These are phyloP conservation scores for Tolypocladium tundrense DNA, from an alignment of 2,329 filamentous ascomycete genomes.

Conservation along the genomic window DNA sequence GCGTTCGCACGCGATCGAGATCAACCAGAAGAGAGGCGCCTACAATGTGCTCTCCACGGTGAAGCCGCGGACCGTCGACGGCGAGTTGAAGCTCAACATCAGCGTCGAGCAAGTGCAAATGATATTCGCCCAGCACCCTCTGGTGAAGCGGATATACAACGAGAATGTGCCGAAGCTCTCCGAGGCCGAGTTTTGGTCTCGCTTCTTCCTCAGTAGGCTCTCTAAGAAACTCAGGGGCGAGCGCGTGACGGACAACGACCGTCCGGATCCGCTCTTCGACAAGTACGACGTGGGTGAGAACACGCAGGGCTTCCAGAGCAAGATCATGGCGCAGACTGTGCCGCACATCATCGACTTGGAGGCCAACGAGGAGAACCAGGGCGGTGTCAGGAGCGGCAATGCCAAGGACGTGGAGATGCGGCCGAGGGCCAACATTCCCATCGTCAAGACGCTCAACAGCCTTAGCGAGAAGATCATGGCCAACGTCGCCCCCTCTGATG, in stretches of 20 bases:
- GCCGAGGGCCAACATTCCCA: conserved; percentile 70
- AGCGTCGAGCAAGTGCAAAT: conserved; percentile 86
- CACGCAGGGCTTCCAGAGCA: conserved; percentile 38
- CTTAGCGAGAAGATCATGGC: conserved; percentile 91
- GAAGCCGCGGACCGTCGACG: conserved; percentile 48
- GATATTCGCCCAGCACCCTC: conserved; percentile 85
- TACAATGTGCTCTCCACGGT: conserved; percentile 92
- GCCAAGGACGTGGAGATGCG: conserved; percentile 85
- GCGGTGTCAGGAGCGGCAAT: conserved; percentile 72
- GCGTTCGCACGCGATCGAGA: conserved; percentile 83
- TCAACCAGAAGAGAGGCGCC: conserved; percentile 72
- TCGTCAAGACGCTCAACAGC: conserved; percentile 80
- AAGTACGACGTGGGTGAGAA: conserved; percentile 72
- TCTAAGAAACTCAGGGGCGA: conserved; percentile 90
- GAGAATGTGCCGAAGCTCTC: conserved; percentile 78
- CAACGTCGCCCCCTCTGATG: conserved; percentile 71
- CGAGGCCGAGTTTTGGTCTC: conserved; percentile 80
- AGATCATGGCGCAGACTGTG: conserved; percentile 53
- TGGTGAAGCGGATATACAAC: conserved; percentile 85
- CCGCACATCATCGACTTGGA: conserved; percentile 87
- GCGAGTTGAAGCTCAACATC: conserved; percentile 67
- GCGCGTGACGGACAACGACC: conserved; percentile 67
- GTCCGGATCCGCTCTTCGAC: conserved; percentile 71
- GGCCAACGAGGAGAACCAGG: conserved; percentile 91
- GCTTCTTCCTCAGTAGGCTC: conserved; percentile 84